These are phyloP conservation scores for Claviceps sp. DNA, from an alignment of 2,329 filamentous ascomycete species.

Conservation along the genomic window DNA sequence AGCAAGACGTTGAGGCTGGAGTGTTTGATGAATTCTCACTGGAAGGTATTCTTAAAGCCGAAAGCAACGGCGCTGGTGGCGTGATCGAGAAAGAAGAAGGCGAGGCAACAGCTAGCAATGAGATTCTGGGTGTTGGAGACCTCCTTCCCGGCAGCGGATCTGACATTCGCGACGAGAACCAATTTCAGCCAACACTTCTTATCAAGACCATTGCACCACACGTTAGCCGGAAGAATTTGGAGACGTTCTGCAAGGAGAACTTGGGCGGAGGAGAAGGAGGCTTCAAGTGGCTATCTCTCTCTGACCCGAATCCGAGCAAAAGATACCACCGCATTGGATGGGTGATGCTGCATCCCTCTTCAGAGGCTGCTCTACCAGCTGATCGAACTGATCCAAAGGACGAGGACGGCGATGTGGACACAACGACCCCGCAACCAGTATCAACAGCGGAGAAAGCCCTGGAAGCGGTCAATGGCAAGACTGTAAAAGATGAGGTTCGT, in stretches of 20 bases:
- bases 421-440: constrained; percentile 36
- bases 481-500: constrained; percentile 82
- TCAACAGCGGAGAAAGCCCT: constrained; percentile 73
- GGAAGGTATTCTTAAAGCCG: constrained; percentile 86
- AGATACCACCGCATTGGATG: constrained; percentile 96
- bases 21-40: constrained; percentile 89
- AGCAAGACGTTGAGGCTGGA: constrained; percentile 71
- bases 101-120: constrained; percentile 79
- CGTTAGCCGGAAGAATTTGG: constrained; percentile 84
- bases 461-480: constrained; percentile 94
- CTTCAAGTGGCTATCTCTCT: constrained; percentile 91
- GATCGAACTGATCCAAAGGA: constrained; percentile 65
- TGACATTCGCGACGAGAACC: constrained; percentile 78
- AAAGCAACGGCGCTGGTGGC: constrained; percentile 76
- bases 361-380: constrained; percentile 49
- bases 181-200: constrained; percentile 79
- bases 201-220: constrained; percentile 98
- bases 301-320: constrained; percentile 93
- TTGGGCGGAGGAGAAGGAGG: constrained; percentile 82
- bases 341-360: constrained; percentile 83
- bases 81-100: constrained; percentile 90
- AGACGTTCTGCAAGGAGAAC: constrained; percentile 88
- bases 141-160: constrained; percentile 71
- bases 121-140: constrained; percentile 86
- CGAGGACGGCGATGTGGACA: constrained; percentile 46